Conservation (phyloP, 1,284 basidiomycete genomes). For the Flammula alnicola region DNA sequence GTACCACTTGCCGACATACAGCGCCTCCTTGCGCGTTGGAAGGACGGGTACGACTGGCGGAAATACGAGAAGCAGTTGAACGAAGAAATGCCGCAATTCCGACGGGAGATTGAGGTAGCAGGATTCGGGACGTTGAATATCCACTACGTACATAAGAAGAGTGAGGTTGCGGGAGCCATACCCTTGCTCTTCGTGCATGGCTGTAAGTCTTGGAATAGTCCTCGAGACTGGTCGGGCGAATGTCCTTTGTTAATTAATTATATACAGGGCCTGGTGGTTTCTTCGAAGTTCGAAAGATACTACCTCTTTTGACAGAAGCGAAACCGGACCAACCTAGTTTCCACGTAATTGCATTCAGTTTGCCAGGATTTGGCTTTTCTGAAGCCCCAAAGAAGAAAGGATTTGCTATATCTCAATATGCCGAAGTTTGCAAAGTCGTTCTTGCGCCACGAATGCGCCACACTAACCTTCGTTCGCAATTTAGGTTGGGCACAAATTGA, state of each 20-base stretch:
- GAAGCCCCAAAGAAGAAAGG: conserved; percentile 42
- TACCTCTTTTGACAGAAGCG: conserved; percentile 50
- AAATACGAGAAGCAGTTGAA: conserved; percentile 49
- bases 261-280: conserved; percentile 65
- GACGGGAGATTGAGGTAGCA: conserved; percentile 47
- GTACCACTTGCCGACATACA: conserved; percentile 50
- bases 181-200: conserved; percentile 59
- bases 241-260: neutral
- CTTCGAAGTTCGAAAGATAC: conserved; percentile 57
- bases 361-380: conserved; percentile 62
- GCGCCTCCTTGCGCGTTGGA: conserved; percentile 48
- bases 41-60: conserved; percentile 51
- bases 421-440: conserved; percentile 36
- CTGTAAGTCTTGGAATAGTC: conserved; percentile 38
- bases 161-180: conserved; percentile 44
- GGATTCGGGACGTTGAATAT: conserved; percentile 48
- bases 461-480: no score
- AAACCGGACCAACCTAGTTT: conserved; percentile 55
- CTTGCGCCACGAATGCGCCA: neutral
- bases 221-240: neutral
- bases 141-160: conserved; percentile 56
- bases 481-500: conserved; percentile 53
- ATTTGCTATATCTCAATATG: conserved; percentile 40
- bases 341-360: conserved; percentile 57
- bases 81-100: conserved; percentile 52